A percentile compares a stretch with the other conserved stretches of the same genome.
These are phyloP conservation scores for Astrocystis sublimbata DNA, from an alignment of 495 filamentous ascomycete species.

Conservation along the genomic window DNA sequence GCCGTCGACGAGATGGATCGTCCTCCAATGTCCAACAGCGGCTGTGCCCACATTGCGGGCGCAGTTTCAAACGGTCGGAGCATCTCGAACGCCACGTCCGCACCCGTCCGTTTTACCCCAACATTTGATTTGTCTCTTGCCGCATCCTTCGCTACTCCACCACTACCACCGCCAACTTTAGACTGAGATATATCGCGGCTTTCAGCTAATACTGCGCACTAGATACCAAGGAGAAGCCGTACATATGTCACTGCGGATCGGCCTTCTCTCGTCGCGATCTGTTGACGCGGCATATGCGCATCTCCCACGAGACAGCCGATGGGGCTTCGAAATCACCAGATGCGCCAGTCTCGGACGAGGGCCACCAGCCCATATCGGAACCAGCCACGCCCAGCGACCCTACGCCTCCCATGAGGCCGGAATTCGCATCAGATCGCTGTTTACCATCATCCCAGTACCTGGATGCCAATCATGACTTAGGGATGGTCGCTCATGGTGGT, in stretches of 20 bases:
- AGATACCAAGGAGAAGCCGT: slow-evolving; percentile 59
- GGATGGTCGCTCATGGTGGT: slow-evolving; percentile 24
- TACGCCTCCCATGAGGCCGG: slow-evolving; percentile 24
- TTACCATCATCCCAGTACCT: slow-evolving; percentile 29
- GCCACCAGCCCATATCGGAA: slow-evolving; percentile 30
- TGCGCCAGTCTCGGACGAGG: slow-evolving; percentile 31
- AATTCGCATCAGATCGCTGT: slow-evolving; percentile 26
- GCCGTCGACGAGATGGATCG: slow-evolving; percentile 37
- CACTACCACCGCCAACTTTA: slow-evolving; percentile 1
- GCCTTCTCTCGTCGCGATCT: slow-evolving; percentile 57
- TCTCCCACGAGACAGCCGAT: slow-evolving; percentile 33
- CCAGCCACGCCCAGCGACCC: slow-evolving; percentile 31
- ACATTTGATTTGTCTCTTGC: slow-evolving; percentile 27
- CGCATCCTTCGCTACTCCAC: slow-evolving; percentile 17
- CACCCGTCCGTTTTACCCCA: slow-evolving; percentile 49
- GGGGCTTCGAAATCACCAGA: slow-evolving; percentile 34
- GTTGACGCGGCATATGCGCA: slow-evolving; percentile 54
- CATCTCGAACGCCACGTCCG: slow-evolving; percentile 58
- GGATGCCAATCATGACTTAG: slow-evolving; percentile 25
- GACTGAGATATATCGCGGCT: slow-evolving; percentile 6
- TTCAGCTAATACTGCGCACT: slow-evolving; percentile 23
- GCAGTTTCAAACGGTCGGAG: slow-evolving; percentile 43
- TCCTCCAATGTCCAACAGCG: slow-evolving; percentile 32
- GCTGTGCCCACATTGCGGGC: slow-evolving; percentile 35
- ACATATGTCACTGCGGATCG: slow-evolving; percentile 56